Conservation (phyloP, 805 yeast species). For the Saccharomycopsis capsularis region DNA sequence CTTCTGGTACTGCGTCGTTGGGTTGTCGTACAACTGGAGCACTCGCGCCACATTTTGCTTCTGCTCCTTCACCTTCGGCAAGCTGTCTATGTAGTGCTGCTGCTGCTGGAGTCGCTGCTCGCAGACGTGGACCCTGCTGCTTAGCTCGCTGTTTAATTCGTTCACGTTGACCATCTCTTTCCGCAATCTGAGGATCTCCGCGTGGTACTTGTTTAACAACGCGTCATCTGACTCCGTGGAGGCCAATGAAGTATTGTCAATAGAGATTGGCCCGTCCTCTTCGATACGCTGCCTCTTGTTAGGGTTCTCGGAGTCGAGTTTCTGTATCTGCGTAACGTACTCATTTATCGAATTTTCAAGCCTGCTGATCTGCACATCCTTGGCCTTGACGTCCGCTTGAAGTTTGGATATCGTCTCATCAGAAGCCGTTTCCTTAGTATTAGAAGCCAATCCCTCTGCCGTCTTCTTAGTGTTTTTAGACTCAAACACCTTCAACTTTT, state of each 20-base stretch:
- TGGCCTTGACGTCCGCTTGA: conserved; percentile 47
- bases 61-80: conserved; percentile 34
- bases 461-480: no score
- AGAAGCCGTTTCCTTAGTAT: conserved; percentile 25
- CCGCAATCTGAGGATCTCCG: conserved; percentile 35
- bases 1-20: conserved; percentile 54
- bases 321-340: conserved; percentile 27
- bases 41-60: conserved; percentile 41
- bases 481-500: conserved; percentile 27
- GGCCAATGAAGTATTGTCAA: no score
- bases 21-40: conserved; percentile 60
- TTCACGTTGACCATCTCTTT: conserved; percentile 34
- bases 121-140: neutral
- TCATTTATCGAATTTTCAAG: conserved; percentile 29
- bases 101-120: neutral
- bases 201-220: conserved; percentile 29
- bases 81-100: conserved; percentile 2
- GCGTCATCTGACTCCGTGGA: neutral
- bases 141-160: conserved; percentile 29
- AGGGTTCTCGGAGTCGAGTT: no score
- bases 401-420: no score
- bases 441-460: no score
- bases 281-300: neutral
- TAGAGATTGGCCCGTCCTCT: conserved; percentile 23
- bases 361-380: conserved; percentile 37